Percentiles rank a stretch among this genome's conserved stretches.
Evolutionary conservation across 2,329 filamentous ascomycete genomes (phyloP).

Genomic region (Colletotrichum lini): DNA sequence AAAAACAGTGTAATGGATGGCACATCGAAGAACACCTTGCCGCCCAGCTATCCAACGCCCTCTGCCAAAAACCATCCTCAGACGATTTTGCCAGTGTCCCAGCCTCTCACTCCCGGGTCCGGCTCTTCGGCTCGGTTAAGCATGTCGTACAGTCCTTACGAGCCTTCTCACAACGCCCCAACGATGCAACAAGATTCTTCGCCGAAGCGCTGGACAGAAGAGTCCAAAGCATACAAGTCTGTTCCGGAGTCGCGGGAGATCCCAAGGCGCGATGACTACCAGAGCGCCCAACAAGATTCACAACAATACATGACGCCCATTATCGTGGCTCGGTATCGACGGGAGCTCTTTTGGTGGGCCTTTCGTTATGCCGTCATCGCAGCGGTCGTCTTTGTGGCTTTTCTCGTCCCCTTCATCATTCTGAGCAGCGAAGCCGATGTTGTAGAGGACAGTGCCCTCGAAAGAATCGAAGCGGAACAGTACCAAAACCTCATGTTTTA

Average conservation of each 20-base stretch:
- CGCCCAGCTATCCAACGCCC: slow-evolving; percentile 6
- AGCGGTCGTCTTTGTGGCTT: slow-evolving; percentile 38
- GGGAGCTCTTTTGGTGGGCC: slow-evolving; percentile 39
- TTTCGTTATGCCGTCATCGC: slow-evolving; percentile 44
- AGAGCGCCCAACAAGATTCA: too few species aligned
- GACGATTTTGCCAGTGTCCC: background rate
- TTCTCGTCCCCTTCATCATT: slow-evolving; percentile 44
- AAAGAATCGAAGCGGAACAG: slow-evolving; percentile 33
- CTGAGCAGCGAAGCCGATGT: slow-evolving; percentile 41
- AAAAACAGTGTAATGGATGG: background rate
- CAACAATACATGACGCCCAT: slow-evolving; percentile 1
- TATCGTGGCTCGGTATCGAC: slow-evolving; percentile 5
- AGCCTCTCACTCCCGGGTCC: background rate
- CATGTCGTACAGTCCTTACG: background rate
- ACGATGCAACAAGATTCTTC: background rate
- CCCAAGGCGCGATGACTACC: background rate
- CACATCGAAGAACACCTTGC: background rate
- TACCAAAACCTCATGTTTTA: slow-evolving; percentile 44
- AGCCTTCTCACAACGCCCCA: background rate
- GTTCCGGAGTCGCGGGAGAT: slow-evolving; percentile 10
- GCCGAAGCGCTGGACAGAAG: slow-evolving; percentile 6
- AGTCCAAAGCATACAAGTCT: slow-evolving; percentile 13
- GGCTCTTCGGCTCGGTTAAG: background rate
- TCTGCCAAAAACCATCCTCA: background rate
- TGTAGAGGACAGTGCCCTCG: slow-evolving; percentile 17